Evolutionary conservation across 495 filamentous ascomycete species (phyloP).

Genomic region (Massariosphaeria phaeospora): DNA sequence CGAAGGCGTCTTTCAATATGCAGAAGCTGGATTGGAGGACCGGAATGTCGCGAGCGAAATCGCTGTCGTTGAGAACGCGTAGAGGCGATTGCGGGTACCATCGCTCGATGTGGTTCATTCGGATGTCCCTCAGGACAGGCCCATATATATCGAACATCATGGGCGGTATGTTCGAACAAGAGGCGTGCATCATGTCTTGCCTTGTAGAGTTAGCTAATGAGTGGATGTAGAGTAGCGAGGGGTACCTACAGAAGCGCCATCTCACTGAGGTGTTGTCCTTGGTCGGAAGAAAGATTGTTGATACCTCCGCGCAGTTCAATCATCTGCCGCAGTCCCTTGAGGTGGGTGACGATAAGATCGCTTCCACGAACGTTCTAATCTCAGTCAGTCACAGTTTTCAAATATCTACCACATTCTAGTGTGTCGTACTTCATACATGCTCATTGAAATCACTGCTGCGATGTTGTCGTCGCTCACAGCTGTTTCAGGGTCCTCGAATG

Average conservation of each 20-base stretch:
- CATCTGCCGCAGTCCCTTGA: conserved; percentile 19
- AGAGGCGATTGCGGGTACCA: conserved; percentile 25
- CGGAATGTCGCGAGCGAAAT: not conserved
- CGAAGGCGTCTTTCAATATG: conserved; percentile 14
- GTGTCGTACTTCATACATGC: conserved; percentile 25
- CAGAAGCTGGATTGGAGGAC: conserved; percentile 11
- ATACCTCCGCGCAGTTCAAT: conserved; percentile 19
- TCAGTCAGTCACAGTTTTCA: not conserved
- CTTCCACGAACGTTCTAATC: conserved; percentile 14
- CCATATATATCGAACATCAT: conserved; percentile 20
- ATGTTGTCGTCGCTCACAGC: conserved; percentile 13
- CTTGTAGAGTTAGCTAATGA: not conserved
- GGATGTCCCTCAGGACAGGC: conserved; percentile 9
- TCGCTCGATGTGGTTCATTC: not conserved
- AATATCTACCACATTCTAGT: no score
- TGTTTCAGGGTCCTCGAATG: conserved; percentile 4
- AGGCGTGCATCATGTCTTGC: conserved; percentile 15
- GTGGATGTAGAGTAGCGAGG: not conserved
- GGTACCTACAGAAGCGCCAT: conserved; percentile 9
- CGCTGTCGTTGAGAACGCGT: conserved; percentile 3
- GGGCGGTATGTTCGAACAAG: conserved; percentile 13
- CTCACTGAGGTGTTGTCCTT: conserved; percentile 12
- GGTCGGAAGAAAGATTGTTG: conserved; percentile 14
- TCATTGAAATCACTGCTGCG: conserved; percentile 5
- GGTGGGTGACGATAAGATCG: conserved; percentile 1